Evolutionary conservation across 768 basidiomycete species (phyloP).

Genomic region (Phlebiopsis flavidoalba): DNA sequence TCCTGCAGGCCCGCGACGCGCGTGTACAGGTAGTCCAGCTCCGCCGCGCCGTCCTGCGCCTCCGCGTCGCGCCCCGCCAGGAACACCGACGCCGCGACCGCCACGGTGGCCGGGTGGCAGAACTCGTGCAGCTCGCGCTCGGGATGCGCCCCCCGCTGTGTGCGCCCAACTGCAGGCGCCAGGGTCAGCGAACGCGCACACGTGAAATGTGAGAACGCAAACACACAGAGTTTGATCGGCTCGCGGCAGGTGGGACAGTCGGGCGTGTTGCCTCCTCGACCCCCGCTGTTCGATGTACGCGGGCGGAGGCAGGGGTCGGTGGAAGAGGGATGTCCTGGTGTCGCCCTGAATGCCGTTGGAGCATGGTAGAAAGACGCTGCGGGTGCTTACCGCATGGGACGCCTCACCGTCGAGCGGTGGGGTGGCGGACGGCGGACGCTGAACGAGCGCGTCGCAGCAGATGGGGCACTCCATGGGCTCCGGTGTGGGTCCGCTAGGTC

Average conservation of each 20-base stretch:
- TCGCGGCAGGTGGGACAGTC: slow-evolving; percentile 8
- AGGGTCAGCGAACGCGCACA: not conserved
- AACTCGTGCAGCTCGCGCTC: not conserved
- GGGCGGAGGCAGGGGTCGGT: slow-evolving; percentile 2
- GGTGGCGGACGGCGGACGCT: not conserved
- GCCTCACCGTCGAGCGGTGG: slow-evolving; percentile 1
- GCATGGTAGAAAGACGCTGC: not conserved
- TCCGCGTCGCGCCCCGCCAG: not conserved
- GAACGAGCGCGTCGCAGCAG: slow-evolving; percentile 2
- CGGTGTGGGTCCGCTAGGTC: not conserved
- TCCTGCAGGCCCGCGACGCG: not conserved
- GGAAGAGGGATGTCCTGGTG: slow-evolving; percentile 7
- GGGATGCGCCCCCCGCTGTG: not conserved
- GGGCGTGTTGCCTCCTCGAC: not conserved
- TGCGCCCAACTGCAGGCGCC: not conserved
- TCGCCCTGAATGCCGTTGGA: not conserved
- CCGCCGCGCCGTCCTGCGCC: not conserved
- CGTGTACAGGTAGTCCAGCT: slow-evolving; percentile 1
- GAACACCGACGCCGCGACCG: slow-evolving; percentile 1
- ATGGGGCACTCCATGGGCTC: slow-evolving; percentile 7
- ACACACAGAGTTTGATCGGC: slow-evolving; percentile 9
- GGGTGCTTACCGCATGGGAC: slow-evolving; percentile 4
- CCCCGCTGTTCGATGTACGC: not conserved
- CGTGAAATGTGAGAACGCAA: not conserved
- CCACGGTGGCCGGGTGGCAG: not conserved